Percentiles rank a stretch among this genome's conserved stretches.
phyloP scores from a whole-genome alignment of 306 rosid genomes.

The Myrica gale region DNA sequence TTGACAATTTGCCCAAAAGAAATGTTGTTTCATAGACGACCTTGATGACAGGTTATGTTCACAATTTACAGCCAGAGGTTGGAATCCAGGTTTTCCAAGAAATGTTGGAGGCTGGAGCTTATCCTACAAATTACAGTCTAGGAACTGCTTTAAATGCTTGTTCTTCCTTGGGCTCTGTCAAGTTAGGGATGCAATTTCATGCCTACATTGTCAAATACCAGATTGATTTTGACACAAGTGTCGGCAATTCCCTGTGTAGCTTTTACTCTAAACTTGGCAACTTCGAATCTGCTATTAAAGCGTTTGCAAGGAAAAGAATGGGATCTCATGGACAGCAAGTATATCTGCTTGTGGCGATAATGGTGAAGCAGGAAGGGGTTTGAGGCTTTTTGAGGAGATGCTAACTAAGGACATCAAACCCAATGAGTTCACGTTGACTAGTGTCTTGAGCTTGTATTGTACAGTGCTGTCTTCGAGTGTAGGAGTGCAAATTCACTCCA shows the following conservation, averaged over 20 bases:
- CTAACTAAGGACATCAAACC: conserved; percentile 55
- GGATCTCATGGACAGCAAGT: conserved; percentile 80
- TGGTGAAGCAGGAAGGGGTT: conserved; percentile 55
- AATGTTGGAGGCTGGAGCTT: conserved; percentile 66
- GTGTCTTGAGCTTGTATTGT: conserved; percentile 71
- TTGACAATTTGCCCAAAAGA: conserved; percentile 56
- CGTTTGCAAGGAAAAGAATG: conserved; percentile 61
- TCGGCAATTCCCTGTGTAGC: conserved; percentile 79
- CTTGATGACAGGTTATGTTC: conserved; percentile 65
- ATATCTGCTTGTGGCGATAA: conserved; percentile 73
- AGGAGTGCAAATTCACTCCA: conserved; percentile 66
- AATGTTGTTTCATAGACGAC: conserved; percentile 66
- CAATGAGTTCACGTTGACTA: conserved; percentile 70
- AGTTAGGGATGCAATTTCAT: conserved; percentile 74
- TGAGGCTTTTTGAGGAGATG: conserved; percentile 59
- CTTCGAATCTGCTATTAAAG: conserved; percentile 51
- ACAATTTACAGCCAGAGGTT: conserved; percentile 49
- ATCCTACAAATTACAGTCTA: conserved; percentile 68
- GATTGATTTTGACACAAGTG: conserved; percentile 64
- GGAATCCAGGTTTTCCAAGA: conserved; percentile 55
- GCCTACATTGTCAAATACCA: conserved; percentile 62
- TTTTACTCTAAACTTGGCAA: conserved; percentile 68
- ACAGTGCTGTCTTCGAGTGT: conserved; percentile 40
- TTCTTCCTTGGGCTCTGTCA: conserved; percentile 42
- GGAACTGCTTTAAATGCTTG: conserved; percentile 67